Evolutionary conservation across 177 flowering plant genomes (phyloP), one percentile per base, ranked within the genome.

Genomic region (Vitis hybrid): DNA sequence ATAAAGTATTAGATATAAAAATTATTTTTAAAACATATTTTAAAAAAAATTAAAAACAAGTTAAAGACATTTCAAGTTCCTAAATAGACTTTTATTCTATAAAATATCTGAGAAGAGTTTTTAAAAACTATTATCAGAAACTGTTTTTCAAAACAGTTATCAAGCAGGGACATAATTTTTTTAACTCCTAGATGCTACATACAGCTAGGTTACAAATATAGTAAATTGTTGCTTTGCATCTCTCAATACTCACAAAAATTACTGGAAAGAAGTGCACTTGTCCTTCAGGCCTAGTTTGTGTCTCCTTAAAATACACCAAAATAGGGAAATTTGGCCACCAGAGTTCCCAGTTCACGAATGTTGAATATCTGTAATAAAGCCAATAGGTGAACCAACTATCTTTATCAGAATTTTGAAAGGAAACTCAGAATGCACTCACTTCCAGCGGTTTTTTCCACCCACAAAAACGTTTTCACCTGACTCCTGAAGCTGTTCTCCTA

Each of bases 281-380:
- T 78, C 98, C 98, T 77, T 92, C 97, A 50, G 97, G 95, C 71
- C 90, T 94, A 38, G 98, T 94, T 73, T 94, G 98, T 44, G 80
- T 89, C 82, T 92, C 98, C 79, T 92, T 94, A 65, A 94, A 94
- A 66, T 94, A 94, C 38, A 94, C 98, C 73, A 94, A 74, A 73
- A 94, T 80, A 19, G 98, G 97, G 62, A 94, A 94, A 58, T 81
- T 85, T 49, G 97, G 97, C 98, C 97, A 94, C 98, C 98, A 92
- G 31, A 94, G 84, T 78, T 92, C 98, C 98, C 98, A 94, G 69
- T 94, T 94, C 75, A 94, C 90, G 79, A 92, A 94, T 56, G 90
- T 75, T 70, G 98, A 92, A 70, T 90, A 94, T 65, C 98, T 94
- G 84, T 56, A 60, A 44, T 18, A 47, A 18, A 61, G 51, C 51